Evolutionary conservation across 257 asterid genomes (phyloP), one percentile per base, ranked within the genome.

Genomic region (Knoxia roxburghii): DNA sequence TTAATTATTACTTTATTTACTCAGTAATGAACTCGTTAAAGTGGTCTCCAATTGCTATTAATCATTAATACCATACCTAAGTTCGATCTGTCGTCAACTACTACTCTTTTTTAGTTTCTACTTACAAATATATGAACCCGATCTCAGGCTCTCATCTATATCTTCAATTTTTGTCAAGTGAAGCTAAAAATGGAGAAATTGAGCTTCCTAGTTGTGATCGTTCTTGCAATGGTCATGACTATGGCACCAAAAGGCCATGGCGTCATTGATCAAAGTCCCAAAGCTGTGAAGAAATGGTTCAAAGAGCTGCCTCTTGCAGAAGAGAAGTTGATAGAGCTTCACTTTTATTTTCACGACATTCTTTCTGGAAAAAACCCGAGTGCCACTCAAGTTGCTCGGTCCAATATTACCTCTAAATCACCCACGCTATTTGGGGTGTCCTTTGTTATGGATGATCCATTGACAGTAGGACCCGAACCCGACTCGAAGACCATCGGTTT

Each of bases 291-390:
- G 12, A 45, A 66, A 0, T 82, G 84, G 87, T 69, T 82, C 39
- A 20, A 65, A 50, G 61, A 72, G 27, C 72, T 68, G 32, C 60
- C 56, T 0, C 5, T 64, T 10, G 67, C 82, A 7, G 76, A 77
- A 35, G 54, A 49, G 45, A 79, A 72, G 67, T 29, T 59, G 12
- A 82, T 85, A 1, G 77, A 79, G 7, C 70, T 82, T 35, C 85
- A 79, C 20, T 82, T 82, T 69, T 82, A 74, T 67, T 77, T 68
- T 40, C 87, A 82, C 57, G 81, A 78, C 70, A 68, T 55, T 0
- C 18, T 65, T 1, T 68, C 73, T 5, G 82, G 82, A 20, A 76
- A 27, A 7, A 74, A 74, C 35, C 73, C 69, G 33, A 69, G 80
- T 11, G 72, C 81, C 35, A 68, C 52, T 7, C 40, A 63, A 20